A percentile compares a stretch with the other conserved stretches of the same genome.
These are phyloP conservation scores for Sporobolomyces pararoseus DNA, from an alignment of 768 basidiomycete genomes.

Conservation along the genomic window DNA sequence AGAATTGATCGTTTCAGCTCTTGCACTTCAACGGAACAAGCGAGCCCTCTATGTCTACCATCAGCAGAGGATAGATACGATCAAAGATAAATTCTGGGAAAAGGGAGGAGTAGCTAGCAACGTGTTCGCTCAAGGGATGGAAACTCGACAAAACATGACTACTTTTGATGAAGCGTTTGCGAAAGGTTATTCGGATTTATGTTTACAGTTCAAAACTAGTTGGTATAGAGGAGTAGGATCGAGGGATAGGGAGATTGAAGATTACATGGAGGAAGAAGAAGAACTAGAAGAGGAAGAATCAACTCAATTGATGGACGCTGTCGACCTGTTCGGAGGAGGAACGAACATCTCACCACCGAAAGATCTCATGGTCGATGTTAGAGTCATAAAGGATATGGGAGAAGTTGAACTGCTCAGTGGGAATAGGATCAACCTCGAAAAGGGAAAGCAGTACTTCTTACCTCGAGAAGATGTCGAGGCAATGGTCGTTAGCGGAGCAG, in stretches of 20 bases:
- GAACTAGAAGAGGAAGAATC: conserved; percentile 18
- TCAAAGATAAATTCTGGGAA: conserved; percentile 85
- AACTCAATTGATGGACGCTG: conserved; percentile 53
- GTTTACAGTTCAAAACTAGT: conserved; percentile 38
- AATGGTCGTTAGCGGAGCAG: conserved; percentile 84
- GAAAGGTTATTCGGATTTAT: conserved; percentile 39
- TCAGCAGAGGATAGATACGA: conserved; percentile 72
- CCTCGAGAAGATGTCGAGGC: conserved; percentile 85
- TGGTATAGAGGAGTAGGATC: background rate
- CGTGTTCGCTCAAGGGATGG: conserved; percentile 63
- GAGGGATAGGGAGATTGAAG: background rate
- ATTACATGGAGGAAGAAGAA: conserved; percentile 11
- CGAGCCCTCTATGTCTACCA: conserved; percentile 95
- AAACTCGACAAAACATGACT: conserved; percentile 37
- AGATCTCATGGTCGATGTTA: conserved; percentile 81
- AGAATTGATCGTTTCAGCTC: conserved; percentile 77
- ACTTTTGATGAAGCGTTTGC: conserved; percentile 37
- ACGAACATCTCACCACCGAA: conserved; percentile 61
- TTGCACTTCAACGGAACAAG: conserved; percentile 85
- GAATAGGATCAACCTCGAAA: conserved; percentile 73
- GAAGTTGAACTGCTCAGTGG: conserved; percentile 88
- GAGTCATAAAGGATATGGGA: conserved; percentile 83
- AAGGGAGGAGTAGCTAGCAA: conserved; percentile 82
- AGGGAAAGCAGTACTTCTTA: conserved; percentile 85
- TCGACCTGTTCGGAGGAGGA: conserved; percentile 57